Evolutionary conservation across 768 basidiomycete genomes (phyloP).

Genomic region (Lyophyllum decastes): DNA sequence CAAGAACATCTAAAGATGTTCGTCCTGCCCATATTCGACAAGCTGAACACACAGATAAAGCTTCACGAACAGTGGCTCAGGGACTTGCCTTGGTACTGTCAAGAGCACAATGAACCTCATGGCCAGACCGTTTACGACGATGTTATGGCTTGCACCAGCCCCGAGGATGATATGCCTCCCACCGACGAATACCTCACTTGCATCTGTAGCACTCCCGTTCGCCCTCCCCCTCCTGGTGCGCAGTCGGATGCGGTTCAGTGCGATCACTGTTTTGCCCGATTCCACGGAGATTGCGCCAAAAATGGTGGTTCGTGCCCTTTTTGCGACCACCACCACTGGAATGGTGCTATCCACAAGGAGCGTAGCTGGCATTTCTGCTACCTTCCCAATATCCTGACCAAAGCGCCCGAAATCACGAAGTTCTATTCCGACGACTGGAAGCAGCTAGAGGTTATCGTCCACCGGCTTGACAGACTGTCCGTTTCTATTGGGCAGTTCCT

Average conservation of each 20-base stretch:
- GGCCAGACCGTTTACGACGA: slow-evolving; percentile 69
- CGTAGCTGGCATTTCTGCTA: slow-evolving; percentile 85
- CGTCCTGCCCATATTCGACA: slow-evolving; percentile 70
- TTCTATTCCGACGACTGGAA: slow-evolving; percentile 81
- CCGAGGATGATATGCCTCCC: slow-evolving; percentile 80
- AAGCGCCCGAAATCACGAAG: slow-evolving; percentile 78
- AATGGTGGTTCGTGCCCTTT: slow-evolving; percentile 92
- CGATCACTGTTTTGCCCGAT: slow-evolving; percentile 85
- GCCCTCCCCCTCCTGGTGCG: slow-evolving; percentile 73
- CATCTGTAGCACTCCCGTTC: slow-evolving; percentile 76
- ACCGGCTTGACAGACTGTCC: slow-evolving; percentile 75
- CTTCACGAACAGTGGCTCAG: slow-evolving; percentile 72
- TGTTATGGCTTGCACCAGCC: slow-evolving; percentile 70
- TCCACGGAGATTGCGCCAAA: slow-evolving; percentile 83
- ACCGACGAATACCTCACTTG: slow-evolving; percentile 83
- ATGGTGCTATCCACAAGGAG: slow-evolving; percentile 80
- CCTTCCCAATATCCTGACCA: slow-evolving; percentile 66
- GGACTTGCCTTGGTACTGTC: slow-evolving; percentile 78
- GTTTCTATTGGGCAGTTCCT: slow-evolving; percentile 80
- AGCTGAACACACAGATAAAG: slow-evolving; percentile 66
- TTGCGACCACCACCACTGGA: slow-evolving; percentile 92
- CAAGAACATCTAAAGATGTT: slow-evolving; percentile 74
- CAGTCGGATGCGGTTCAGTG: slow-evolving; percentile 87
- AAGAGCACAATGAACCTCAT: slow-evolving; percentile 64
- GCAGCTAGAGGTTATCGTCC: slow-evolving; percentile 77